Conservation (phyloP, 1,139 yeast species). For the Taphrina sp. region DNA sequence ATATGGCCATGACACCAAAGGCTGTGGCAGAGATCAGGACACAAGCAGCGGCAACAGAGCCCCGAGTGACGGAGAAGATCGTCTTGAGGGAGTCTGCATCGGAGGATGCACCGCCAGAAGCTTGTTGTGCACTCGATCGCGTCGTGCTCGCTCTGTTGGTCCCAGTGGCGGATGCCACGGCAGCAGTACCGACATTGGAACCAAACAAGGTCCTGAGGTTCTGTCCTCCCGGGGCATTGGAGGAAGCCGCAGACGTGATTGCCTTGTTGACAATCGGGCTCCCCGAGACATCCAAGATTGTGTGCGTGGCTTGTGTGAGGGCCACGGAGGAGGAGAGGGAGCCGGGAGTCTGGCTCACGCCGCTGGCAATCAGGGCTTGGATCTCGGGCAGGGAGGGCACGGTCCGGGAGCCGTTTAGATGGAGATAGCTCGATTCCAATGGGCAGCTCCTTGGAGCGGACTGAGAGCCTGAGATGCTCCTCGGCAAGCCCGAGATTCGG, state of each 20-base stretch:
- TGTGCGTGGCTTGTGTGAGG: conserved; percentile 47
- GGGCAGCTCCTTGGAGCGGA: conserved; percentile 40
- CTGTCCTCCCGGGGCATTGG: conserved; percentile 4
- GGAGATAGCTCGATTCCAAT: conserved; percentile 40
- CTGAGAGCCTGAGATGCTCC: conserved; percentile 37
- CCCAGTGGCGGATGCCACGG: conserved; percentile 8
- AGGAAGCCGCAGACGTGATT: conserved; percentile 20
- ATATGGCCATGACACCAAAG: too few species aligned
- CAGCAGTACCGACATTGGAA: conserved; percentile 19
- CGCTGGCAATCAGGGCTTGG: conserved; percentile 10
- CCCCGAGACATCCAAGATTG: conserved; percentile 53
- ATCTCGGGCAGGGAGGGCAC: conserved; percentile 41
- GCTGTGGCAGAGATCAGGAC: too few species aligned
- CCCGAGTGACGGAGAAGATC: too few species aligned
- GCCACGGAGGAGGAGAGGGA: conserved; percentile 44
- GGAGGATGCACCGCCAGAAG: too few species aligned
- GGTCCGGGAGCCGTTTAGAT: conserved; percentile 41
- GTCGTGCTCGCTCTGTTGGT: background rate
- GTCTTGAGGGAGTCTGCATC: too few species aligned
- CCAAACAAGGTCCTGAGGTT: conserved; percentile 19
- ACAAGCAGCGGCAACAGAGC: too few species aligned
- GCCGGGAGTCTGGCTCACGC: conserved; percentile 21
- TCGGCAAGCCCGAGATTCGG: conserved; percentile 42
- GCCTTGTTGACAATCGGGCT: conserved; percentile 50
- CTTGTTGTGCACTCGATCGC: too few species aligned